Evolutionary conservation across 257 asterid species (phyloP).

Genomic region (Solanum dulcamara): DNA sequence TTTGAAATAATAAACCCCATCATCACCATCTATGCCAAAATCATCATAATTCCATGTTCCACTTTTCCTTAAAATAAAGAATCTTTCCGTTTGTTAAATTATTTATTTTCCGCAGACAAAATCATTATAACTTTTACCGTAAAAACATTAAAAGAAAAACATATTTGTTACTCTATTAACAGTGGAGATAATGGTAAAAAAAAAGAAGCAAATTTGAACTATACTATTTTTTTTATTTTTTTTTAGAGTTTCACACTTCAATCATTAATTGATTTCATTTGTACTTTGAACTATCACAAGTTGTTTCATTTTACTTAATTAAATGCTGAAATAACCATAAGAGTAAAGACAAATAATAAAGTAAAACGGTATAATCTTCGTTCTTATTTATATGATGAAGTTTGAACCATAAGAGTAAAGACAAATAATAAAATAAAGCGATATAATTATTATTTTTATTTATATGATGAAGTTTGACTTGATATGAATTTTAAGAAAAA

Average conservation of each 20-base stretch:
- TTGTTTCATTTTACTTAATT: no score
- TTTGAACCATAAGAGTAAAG: no score
- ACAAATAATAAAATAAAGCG: no score
- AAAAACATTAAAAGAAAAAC: background rate
- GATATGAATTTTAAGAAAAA: no score
- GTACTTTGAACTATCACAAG: background rate
- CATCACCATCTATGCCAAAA: slow-evolving; percentile 34
- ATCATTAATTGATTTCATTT: background rate
- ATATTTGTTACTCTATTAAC: background rate
- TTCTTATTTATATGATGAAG: no score
- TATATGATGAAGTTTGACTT: no score
- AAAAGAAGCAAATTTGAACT: background rate
- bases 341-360: no score
- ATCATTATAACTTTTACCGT: slow-evolving; percentile 34
- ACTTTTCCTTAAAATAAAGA: background rate
- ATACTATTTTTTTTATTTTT: background rate
- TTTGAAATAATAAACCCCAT: slow-evolving; percentile 71
- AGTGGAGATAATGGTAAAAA: background rate
- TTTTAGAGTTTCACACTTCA: no score
- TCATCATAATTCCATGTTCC: background rate
- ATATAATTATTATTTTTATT: no score
- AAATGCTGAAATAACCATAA: no score
- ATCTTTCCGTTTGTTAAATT: slow-evolving; percentile 1
- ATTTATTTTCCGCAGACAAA: slow-evolving; percentile 16
- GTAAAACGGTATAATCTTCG: no score